These are phyloP conservation scores for Capronia coronata DNA, from an alignment of 2,329 filamentous ascomycete genomes.

Conservation along the genomic window DNA sequence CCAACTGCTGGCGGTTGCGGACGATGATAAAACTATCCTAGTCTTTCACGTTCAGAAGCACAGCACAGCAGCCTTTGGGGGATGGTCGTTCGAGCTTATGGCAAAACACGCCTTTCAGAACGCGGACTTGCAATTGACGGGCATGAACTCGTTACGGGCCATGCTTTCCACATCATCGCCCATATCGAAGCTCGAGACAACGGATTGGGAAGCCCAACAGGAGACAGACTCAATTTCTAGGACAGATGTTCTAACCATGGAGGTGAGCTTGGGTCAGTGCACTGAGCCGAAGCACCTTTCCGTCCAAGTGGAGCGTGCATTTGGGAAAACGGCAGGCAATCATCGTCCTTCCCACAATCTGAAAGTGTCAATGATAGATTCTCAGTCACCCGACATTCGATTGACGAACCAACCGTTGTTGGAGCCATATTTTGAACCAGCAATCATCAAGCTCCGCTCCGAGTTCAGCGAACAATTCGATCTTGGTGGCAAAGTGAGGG, in stretches of 20 bases:
- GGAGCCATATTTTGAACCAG: conserved; percentile 6
- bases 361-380: conserved; percentile 3
- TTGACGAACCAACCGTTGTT: background rate
- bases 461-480: conserved; percentile 46
- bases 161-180: conserved; percentile 14
- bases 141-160: conserved; percentile 4
- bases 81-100: conserved; percentile 16
- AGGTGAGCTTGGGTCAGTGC: conserved; percentile 14
- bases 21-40: conserved; percentile 31
- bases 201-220: background rate
- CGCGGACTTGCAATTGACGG: background rate
- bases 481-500: conserved; percentile 45
- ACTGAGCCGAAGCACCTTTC: conserved; percentile 7
- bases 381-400: background rate
- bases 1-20: conserved; percentile 35
- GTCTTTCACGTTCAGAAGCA: conserved; percentile 17
- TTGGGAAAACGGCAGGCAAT: background rate
- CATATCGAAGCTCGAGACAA: conserved; percentile 11
- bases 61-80: conserved; percentile 14
- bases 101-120: conserved; percentile 2
- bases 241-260: background rate
- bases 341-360: background rate
- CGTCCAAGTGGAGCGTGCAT: conserved; percentile 1
- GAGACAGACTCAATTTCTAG: background rate
- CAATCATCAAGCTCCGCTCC: conserved; percentile 7